Evolutionary conservation across 1,139 yeast species (phyloP).

Genomic region (Candida sanyaensis): DNA sequence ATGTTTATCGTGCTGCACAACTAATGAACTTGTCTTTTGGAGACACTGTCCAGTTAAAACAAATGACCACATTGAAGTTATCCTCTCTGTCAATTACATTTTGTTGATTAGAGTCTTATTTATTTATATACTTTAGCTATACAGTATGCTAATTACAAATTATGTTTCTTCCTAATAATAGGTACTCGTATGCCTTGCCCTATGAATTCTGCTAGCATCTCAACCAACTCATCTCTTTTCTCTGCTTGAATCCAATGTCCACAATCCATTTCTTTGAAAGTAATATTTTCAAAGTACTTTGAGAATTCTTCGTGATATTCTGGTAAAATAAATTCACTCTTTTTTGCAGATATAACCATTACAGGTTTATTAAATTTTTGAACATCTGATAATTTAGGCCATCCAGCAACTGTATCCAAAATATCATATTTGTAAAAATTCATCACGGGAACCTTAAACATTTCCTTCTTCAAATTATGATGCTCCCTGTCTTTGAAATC

Average conservation of each 20-base stretch:
- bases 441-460: conserved; percentile 27
- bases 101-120: no score
- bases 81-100: no score
- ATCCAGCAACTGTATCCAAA: conserved; percentile 36
- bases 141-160: background rate
- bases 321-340: conserved; percentile 40
- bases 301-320: conserved; percentile 31
- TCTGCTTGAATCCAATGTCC: conserved; percentile 52
- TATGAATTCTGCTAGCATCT: conserved; percentile 22
- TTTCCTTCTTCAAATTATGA: conserved; percentile 19
- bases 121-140: no score
- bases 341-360: conserved; percentile 41
- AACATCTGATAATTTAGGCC: conserved; percentile 39
- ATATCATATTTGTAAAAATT: conserved; percentile 28
- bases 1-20: background rate
- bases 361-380: conserved; percentile 35
- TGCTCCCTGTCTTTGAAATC: background rate
- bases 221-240: conserved; percentile 38
- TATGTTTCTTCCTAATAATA: background rate
- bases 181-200: background rate
- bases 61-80: no score
- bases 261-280: conserved; percentile 34
- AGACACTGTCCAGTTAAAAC: no score
- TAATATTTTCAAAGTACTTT: conserved; percentile 34
- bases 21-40: no score